Conservation (phyloP, 257 asterid genomes). For the Petunia axillaris region DNA sequence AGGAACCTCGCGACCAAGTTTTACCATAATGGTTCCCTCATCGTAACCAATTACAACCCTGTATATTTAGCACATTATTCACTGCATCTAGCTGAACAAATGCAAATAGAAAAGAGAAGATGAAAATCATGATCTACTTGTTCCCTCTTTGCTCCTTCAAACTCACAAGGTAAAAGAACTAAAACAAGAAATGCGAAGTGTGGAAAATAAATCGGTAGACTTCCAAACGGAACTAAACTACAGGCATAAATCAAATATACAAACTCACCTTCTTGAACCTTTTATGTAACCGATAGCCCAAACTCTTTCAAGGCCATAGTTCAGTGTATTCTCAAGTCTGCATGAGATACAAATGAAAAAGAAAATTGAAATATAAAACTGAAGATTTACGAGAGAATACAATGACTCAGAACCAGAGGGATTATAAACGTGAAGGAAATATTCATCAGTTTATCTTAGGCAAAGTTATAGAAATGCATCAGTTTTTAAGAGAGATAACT, state of each 20-base stretch:
- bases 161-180: background rate
- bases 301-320: constrained; percentile 98
- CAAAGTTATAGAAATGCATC: background rate
- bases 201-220: background rate
- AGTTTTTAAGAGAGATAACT: background rate
- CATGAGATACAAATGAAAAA: constrained; percentile 13
- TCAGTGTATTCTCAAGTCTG: constrained; percentile 96
- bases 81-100: constrained; percentile 24
- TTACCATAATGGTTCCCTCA: constrained; percentile 98
- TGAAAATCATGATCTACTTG: constrained; percentile 1
- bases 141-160: background rate
- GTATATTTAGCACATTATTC: constrained; percentile 34
- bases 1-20: constrained; percentile 97
- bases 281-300: constrained; percentile 94
- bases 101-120: constrained; percentile 1
- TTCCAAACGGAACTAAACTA: background rate
- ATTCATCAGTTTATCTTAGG: constrained; percentile 13
- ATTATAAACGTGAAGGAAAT: background rate
- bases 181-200: background rate
- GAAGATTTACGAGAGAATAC: constrained; percentile 16
- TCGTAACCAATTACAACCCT: constrained; percentile 98
- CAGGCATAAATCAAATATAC: background rate
- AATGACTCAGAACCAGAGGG: constrained; percentile 14
- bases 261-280: constrained; percentile 87
- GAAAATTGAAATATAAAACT: background rate